Evolutionary conservation across 2,329 filamentous ascomycete genomes (phyloP).

Genomic region (Bipolaris gigantea): DNA sequence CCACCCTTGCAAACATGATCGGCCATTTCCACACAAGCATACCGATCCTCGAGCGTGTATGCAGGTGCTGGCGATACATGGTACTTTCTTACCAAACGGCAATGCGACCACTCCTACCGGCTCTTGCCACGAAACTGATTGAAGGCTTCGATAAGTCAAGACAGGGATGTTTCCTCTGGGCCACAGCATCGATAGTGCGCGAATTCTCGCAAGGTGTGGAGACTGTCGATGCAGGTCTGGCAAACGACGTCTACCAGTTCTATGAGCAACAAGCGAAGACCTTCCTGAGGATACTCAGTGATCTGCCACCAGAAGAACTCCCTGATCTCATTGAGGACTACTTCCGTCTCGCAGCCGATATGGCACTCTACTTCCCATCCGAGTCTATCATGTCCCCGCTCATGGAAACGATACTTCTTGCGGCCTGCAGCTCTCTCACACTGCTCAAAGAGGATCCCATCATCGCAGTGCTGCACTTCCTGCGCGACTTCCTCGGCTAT

Average conservation of each 20-base stretch:
- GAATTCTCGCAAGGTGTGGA: constrained; percentile 93
- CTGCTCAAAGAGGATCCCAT: constrained; percentile 91
- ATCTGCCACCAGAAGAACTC: constrained; percentile 74
- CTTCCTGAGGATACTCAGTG: constrained; percentile 86
- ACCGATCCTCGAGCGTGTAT: constrained; percentile 90
- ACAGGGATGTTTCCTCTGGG: constrained; percentile 99
- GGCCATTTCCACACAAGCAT: constrained; percentile 84
- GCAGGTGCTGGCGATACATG: constrained; percentile 95
- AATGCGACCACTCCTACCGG: constrained; percentile 80
- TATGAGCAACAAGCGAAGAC: constrained; percentile 91
- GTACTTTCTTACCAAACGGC: constrained; percentile 91
- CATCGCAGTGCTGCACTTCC: constrained; percentile 86
- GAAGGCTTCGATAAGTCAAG: constrained; percentile 80
- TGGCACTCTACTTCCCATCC: constrained; percentile 87
- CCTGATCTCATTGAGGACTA: constrained; percentile 92
- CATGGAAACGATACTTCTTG: constrained; percentile 80
- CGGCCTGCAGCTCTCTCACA: constrained; percentile 81
- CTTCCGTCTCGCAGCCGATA: constrained; percentile 89
- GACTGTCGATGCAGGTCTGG: constrained; percentile 77
- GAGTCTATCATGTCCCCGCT: constrained; percentile 79
- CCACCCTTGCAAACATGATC: constrained; percentile 80
- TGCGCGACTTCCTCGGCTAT: constrained; percentile 88
- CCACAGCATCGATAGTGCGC: constrained; percentile 88
- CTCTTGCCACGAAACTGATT: constrained; percentile 85
- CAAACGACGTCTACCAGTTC: constrained; percentile 87